phyloP scores from a whole-genome alignment of 1,284 basidiomycete genomes.

The Cryptococcus sp. region DNA sequence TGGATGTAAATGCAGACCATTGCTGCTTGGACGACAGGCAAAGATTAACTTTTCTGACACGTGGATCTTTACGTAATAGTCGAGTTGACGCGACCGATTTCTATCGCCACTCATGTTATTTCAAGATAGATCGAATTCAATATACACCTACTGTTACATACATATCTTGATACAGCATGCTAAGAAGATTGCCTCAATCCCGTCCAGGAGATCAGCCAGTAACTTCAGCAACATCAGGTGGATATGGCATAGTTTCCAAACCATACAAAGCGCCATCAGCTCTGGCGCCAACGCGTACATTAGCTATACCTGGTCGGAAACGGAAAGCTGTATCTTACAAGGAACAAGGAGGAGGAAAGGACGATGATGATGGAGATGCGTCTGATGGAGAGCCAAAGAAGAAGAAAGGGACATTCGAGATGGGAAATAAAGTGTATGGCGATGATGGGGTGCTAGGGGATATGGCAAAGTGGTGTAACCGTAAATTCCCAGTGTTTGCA shows the following conservation, averaged over 20 bases:
- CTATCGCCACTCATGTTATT: neutral
- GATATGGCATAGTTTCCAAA: slow-evolving; percentile 51
- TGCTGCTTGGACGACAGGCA: too few species aligned
- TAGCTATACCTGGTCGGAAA: slow-evolving; percentile 66
- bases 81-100: neutral
- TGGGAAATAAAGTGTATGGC: slow-evolving; percentile 50
- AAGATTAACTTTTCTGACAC: neutral
- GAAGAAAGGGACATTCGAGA: slow-evolving; percentile 48
- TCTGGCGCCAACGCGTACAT: slow-evolving; percentile 48
- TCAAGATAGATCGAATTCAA: neutral
- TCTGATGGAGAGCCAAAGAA: slow-evolving; percentile 52
- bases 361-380: slow-evolving; percentile 43
- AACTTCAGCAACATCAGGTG: slow-evolving; percentile 40
- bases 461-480: slow-evolving; percentile 54
- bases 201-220: slow-evolving; percentile 27
- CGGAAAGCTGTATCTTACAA: slow-evolving; percentile 77
- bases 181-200: slow-evolving; percentile 22
- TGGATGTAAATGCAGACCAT: too few species aligned
- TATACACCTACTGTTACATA: neutral
- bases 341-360: slow-evolving; percentile 56
- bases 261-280: slow-evolving; percentile 73
- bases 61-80: neutral
- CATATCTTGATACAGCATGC: slow-evolving; percentile 18
- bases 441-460: slow-evolving; percentile 48
- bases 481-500: slow-evolving; percentile 76